Evolutionary conservation across 1,139 yeast species (phyloP).

Genomic region (Diutina sp.): DNA sequence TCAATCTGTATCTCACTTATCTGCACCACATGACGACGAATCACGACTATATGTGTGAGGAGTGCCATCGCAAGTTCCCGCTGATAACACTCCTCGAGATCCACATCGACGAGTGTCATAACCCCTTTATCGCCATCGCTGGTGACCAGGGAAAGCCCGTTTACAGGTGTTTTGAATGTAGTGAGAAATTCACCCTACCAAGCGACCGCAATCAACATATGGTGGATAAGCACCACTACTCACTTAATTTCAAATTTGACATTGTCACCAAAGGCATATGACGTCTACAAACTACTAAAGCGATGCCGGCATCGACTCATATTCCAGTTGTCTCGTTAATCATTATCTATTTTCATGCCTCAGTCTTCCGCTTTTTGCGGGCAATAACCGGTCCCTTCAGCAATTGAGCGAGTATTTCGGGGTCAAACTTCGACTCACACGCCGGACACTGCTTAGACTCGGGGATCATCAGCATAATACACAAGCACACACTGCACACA

Average conservation of each 20-base stretch:
- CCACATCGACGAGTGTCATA: constrained; percentile 42
- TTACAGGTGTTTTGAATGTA: constrained; percentile 24
- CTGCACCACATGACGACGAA: constrained; percentile 16
- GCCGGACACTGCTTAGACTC: constrained; percentile 41
- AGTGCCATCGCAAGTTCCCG: constrained; percentile 32
- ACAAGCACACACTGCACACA: constrained; percentile 91
- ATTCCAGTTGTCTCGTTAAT: constrained; percentile 7
- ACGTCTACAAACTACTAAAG: constrained; percentile 4
- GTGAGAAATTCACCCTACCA: constrained; percentile 19
- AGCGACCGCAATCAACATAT: constrained; percentile 30
- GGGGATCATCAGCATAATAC: constrained; percentile 59
- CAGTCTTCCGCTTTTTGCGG: constrained; percentile 16
- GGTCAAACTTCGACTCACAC: constrained; percentile 38
- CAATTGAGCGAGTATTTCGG: constrained; percentile 29
- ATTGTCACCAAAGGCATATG: constrained; percentile 14
- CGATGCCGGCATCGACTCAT: background rate
- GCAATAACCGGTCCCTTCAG: constrained; percentile 18
- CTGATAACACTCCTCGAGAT: constrained; percentile 22
- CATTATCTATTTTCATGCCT: background rate
- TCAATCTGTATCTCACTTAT: constrained; percentile 11
- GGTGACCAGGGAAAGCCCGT: constrained; percentile 25
- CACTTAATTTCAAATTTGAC: constrained; percentile 25
- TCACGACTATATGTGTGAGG: constrained; percentile 22
- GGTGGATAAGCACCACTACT: constrained; percentile 37
- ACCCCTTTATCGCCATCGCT: constrained; percentile 28